Conservation (phyloP, 139 green algal species). For the Asterochloris erici region DNA sequence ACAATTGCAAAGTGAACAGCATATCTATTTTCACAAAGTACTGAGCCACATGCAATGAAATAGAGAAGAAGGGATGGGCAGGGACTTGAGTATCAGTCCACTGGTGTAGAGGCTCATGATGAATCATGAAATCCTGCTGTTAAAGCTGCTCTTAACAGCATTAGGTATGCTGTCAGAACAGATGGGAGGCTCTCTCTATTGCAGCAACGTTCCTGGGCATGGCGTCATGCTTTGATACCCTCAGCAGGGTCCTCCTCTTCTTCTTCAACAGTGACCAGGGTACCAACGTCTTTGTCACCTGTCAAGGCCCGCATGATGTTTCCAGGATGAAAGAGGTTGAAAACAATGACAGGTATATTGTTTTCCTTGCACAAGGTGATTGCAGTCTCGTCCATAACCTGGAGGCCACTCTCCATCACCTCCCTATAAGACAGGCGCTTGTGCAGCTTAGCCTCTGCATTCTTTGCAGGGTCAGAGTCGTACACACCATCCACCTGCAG, state of each 20-base stretch:
- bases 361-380: constrained; percentile 98
- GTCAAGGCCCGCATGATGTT: constrained; percentile 60
- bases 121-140: not conserved
- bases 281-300: constrained; percentile 32
- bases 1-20: not conserved
- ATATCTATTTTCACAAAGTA: not conserved
- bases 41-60: not conserved
- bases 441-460: constrained; percentile 62
- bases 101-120: too few species aligned
- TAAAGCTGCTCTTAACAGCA: not conserved
- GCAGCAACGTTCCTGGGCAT: too few species aligned
- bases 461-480: constrained; percentile 80
- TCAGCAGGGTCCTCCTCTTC: not conserved
- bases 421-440: constrained; percentile 60
- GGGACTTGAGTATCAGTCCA: too few species aligned
- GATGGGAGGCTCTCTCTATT: too few species aligned
- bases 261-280: constrained; percentile 14
- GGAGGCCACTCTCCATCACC: constrained; percentile 49
- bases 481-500: constrained; percentile 94
- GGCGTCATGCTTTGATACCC: too few species aligned
- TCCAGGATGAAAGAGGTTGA: constrained; percentile 76
- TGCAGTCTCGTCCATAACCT: constrained; percentile 96
- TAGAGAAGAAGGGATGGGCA: not conserved
- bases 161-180: not conserved
- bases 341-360: constrained; percentile 85